These are phyloP conservation scores for Aspergillus sp. DNA, from an alignment of 2,329 filamentous ascomycete species.

Conservation along the genomic window DNA sequence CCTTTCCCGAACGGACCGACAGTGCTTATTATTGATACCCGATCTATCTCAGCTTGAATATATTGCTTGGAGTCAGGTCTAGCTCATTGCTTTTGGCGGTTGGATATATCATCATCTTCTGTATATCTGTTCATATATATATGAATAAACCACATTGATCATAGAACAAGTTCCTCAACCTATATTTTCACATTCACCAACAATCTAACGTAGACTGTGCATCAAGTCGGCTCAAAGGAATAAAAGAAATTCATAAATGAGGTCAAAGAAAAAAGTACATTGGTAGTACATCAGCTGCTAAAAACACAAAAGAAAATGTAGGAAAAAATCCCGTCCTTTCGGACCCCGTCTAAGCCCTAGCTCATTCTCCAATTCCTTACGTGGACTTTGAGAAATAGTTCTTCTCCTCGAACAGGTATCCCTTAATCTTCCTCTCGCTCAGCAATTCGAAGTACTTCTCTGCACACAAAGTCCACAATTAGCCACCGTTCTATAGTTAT, in stretches of 20 bases:
- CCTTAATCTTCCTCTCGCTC: conserved; percentile 62
- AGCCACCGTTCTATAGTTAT: background rate
- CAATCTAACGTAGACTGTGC: background rate
- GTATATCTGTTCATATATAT: background rate
- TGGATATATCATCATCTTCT: background rate
- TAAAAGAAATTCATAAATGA: background rate
- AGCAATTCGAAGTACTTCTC: conserved; percentile 66
- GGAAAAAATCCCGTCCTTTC: conserved; percentile 1
- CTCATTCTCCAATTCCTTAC: conserved; percentile 15
- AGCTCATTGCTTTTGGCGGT: background rate
- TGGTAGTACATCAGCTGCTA: conserved; percentile 13
- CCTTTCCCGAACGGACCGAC: conserved; percentile 36
- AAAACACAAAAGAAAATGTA: conserved; percentile 7
- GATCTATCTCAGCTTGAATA: background rate
- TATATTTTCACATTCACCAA: background rate
- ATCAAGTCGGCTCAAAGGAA: background rate
- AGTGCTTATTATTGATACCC: conserved; percentile 34
- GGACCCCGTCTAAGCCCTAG: background rate
- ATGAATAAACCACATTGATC: background rate
- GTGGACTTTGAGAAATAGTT: conserved; percentile 52
- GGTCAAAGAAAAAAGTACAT: conserved; percentile 1
- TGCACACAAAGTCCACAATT: conserved; percentile 28
- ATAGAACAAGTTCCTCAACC: background rate
- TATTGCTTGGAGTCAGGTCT: background rate
- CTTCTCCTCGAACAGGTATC: conserved; percentile 64